Evolutionary conservation across 139 green algal genomes (phyloP), one percentile per base, ranked within the genome.

Genomic region (Chlamydomonas applanata): DNA sequence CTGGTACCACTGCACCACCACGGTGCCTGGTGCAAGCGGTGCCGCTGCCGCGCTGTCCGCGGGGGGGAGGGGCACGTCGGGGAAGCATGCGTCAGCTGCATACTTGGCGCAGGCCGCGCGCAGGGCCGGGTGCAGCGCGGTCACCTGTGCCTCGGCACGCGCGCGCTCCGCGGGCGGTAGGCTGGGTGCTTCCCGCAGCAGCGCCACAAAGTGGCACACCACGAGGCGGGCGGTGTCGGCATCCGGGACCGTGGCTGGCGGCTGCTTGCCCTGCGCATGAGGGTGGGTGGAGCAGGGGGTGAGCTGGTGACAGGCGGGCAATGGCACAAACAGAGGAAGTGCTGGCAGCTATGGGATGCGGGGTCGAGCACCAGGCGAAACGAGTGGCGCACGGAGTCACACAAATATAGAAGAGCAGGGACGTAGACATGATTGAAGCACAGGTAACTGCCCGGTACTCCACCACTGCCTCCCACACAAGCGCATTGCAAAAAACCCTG

Each of bases 61-160:
- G n/a, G 75, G 34, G 24, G 75, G 80, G 46, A 82, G 59, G 24
- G 75, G 75, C 59, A 77, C 71, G n/a, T 76, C 75, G 17, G 72
- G 22, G 2, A 82, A 81, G 67, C 75, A 82, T 1, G 72, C 80
- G 25, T 82, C 80, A 4, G 68, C 56, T 20, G 59, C 71, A 45
- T 85, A 85, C 75, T 79, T 82, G 59, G 75, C 64, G 40, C 80
- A 85, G 0, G 80, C 75, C 25, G 14, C 49, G 32, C 65, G 36
- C 27, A 77, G 49, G 2, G 73, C 45, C 2, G 33, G 7, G 49
- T 79, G 73, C 46, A 79, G 45, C 24, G 32, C 24, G 7, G 71
- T 56, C 19, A 73, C 19, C 53, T 79, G 64, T 4, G 74, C 71
- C 45, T 85, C 67, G 17, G 53, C 46, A 5, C 80, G 75, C 46